A percentile compares a stretch with the other conserved stretches of the same genome.
Evolutionary conservation across 176 grass and related monocot genomes (phyloP).

Genomic region (Panicum miliaceum): DNA sequence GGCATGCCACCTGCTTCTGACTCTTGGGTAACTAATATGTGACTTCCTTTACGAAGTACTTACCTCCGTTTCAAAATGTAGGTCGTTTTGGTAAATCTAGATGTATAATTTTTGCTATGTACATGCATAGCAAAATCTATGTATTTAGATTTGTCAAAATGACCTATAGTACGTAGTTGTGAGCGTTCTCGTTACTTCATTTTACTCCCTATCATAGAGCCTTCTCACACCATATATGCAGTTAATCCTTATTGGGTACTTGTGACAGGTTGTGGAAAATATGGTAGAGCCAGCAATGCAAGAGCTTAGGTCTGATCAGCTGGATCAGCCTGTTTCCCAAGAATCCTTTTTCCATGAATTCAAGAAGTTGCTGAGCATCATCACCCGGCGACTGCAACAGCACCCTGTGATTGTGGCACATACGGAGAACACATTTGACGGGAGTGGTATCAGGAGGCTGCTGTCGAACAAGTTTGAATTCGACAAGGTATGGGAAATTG

Average conservation of each 20-base stretch:
- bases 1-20: slow-evolving; percentile 88
- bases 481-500: slow-evolving; percentile 52
- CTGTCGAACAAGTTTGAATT: slow-evolving; percentile 67
- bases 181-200: too few relatives aligned
- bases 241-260: not conserved
- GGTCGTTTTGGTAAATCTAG: too few relatives aligned
- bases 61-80: too few relatives aligned
- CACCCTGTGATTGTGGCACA: slow-evolving; percentile 84
- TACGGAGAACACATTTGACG: slow-evolving; percentile 89
- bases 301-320: slow-evolving; percentile 43
- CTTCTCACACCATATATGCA: too few relatives aligned
- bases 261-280: slow-evolving; percentile 64
- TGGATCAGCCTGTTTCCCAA: slow-evolving; percentile 60
- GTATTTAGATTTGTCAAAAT: too few relatives aligned
- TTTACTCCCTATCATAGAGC: too few relatives aligned
- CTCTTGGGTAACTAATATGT: slow-evolving; percentile 54
- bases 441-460: slow-evolving; percentile 63
- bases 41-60: not conserved
- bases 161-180: too few relatives aligned
- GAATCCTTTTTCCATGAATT: slow-evolving; percentile 69
- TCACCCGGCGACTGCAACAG: slow-evolving; percentile 53
- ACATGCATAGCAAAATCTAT: too few relatives aligned
- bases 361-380: slow-evolving; percentile 50
- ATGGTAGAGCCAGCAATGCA: slow-evolving; percentile 60
- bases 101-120: too few relatives aligned